Percentiles rank a stretch among this genome's conserved stretches.
phyloP scores from a whole-genome alignment of 345 rosid species.

The Microthlaspi erraticum region DNA sequence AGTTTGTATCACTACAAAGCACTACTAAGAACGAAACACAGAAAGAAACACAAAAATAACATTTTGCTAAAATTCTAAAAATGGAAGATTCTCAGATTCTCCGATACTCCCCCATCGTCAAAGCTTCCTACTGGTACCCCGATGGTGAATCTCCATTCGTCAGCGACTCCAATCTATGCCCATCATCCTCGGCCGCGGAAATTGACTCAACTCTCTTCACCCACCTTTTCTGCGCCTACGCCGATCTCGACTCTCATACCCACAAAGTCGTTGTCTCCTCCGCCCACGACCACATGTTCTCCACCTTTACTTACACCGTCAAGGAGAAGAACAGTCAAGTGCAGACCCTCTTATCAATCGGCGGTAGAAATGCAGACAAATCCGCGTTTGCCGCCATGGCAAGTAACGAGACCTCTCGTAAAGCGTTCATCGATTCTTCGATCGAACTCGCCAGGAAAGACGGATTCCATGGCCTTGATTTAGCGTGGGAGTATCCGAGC shows the following conservation, averaged over 20 bases:
- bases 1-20: too few species aligned
- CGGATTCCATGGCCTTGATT: slow-evolving; percentile 68
- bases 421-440: slow-evolving; percentile 64
- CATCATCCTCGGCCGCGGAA: too few species aligned
- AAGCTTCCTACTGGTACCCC: slow-evolving; percentile 61
- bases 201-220: slow-evolving; percentile 65
- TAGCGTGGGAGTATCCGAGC: slow-evolving; percentile 64
- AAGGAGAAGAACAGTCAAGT: slow-evolving; percentile 54
- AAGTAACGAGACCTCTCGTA: slow-evolving; percentile 49
- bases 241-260: slow-evolving; percentile 50
- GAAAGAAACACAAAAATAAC: too few species aligned
- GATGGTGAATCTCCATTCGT: slow-evolving; percentile 44
- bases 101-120: slow-evolving; percentile 39
- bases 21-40: too few species aligned
- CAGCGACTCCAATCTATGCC: background rate
- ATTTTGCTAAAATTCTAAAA: too few species aligned
- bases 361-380: slow-evolving; percentile 51
- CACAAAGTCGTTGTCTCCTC: slow-evolving; percentile 52
- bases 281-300: slow-evolving; percentile 52
- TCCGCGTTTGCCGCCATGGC: slow-evolving; percentile 56
- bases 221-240: slow-evolving; percentile 65
- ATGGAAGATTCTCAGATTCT: too few species aligned
- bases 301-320: slow-evolving; percentile 59
- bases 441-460: slow-evolving; percentile 52
- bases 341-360: slow-evolving; percentile 63